Conservation (phyloP, 345 rosid genomes). For the Salix koriyanagi region DNA sequence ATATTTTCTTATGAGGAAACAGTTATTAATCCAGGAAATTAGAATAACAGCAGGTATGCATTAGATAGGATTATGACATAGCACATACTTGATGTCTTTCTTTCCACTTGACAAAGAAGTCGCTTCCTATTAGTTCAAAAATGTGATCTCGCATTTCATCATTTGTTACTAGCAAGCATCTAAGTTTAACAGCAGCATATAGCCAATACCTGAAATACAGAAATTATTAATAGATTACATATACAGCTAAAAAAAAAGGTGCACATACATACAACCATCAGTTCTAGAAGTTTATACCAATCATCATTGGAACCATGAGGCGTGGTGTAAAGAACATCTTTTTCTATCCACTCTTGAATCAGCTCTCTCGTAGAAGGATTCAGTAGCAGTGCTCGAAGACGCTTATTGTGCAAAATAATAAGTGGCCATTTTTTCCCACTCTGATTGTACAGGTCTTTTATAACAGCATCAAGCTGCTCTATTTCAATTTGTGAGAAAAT, state of each 20-base stretch:
- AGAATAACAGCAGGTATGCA: not conserved
- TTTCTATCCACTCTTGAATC: conserved; percentile 65
- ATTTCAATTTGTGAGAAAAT: conserved; percentile 29
- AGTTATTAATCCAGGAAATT: not conserved
- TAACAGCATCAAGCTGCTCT: conserved; percentile 85
- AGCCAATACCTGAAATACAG: conserved; percentile 72
- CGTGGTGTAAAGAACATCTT: conserved; percentile 59
- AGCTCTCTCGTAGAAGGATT: conserved; percentile 44
- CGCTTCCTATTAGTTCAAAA: conserved; percentile 69
- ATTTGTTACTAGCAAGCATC: conserved; percentile 77
- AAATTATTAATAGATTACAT: not conserved
- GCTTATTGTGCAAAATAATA: conserved; percentile 68
- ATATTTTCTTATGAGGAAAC: not conserved
- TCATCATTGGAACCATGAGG: conserved; percentile 94
- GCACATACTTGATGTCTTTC: conserved; percentile 71
- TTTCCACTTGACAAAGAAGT: conserved; percentile 77
- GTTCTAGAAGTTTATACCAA: conserved; percentile 43
- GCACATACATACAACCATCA: not conserved
- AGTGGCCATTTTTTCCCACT: conserved; percentile 70
- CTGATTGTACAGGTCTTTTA: conserved; percentile 47
- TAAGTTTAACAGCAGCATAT: conserved; percentile 72
- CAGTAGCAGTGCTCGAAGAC: conserved; percentile 53
- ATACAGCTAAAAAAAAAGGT: too few relatives aligned
- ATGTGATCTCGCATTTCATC: conserved; percentile 98
- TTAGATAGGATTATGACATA: not conserved